These are phyloP conservation scores for Fraxinus sp. DNA, from an alignment of 305 asterid species.

Conservation along the genomic window DNA sequence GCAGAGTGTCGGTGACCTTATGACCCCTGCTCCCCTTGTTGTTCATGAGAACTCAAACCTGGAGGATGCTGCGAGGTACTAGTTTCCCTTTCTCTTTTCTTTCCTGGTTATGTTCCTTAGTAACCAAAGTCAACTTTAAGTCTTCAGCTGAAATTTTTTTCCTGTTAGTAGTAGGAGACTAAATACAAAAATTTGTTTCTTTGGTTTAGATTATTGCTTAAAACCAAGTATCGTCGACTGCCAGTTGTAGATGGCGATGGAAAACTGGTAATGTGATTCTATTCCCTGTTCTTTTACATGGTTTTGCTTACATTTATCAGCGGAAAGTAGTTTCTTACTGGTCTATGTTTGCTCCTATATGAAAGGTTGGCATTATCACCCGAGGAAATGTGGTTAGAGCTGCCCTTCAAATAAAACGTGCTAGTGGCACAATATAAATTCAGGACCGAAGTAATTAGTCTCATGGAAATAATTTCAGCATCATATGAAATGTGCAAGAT, in stretches of 20 bases:
- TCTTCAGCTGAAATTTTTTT: not conserved
- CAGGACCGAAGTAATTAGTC: not conserved
- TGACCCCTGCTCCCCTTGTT: slow-evolving; percentile 79
- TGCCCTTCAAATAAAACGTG: slow-evolving; percentile 73
- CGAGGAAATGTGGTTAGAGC: slow-evolving; percentile 87
- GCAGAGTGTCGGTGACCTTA: slow-evolving; percentile 81
- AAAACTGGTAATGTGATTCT: slow-evolving; percentile 59
- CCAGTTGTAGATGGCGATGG: slow-evolving; percentile 86
- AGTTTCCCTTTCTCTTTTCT: not conserved
- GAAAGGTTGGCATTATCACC: slow-evolving; percentile 76
- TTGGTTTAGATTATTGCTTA: slow-evolving; percentile 65
- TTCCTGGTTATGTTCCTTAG: not conserved
- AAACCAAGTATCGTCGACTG: slow-evolving; percentile 80
- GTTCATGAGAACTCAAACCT: slow-evolving; percentile 82
- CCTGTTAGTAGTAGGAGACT: not conserved
- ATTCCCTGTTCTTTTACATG: not conserved
- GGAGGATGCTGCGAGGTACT: slow-evolving; percentile 92
- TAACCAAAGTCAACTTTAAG: not conserved
- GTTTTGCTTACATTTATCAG: not conserved
- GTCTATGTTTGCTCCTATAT: not conserved
- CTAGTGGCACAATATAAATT: slow-evolving; percentile 32
- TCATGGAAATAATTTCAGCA: not conserved
- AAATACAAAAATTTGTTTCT: not conserved
- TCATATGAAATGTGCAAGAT: not conserved
- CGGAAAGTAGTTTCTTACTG: slow-evolving; percentile 14